A percentile compares a stretch with the other conserved stretches of the same genome.
Evolutionary conservation across 2,329 filamentous ascomycete genomes (phyloP).

Genomic region (Sordariomycetes sp.): DNA sequence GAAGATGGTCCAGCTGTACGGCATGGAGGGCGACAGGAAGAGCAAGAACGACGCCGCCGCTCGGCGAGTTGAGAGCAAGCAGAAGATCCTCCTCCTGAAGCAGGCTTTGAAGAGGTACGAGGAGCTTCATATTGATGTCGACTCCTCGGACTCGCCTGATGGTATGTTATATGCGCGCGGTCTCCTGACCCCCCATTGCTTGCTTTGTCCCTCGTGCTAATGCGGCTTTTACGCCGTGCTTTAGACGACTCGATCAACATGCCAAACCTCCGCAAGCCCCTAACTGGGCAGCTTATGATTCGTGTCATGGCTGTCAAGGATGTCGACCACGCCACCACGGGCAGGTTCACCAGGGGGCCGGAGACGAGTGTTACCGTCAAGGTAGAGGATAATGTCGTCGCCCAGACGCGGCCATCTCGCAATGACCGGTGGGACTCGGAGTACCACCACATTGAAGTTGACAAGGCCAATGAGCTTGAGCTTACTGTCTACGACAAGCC

Average conservation of each 20-base stretch:
- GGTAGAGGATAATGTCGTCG: slow-evolving; percentile 87
- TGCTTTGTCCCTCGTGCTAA: background rate
- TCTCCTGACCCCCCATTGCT: background rate
- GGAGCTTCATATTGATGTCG: slow-evolving; percentile 90
- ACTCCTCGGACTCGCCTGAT: slow-evolving; percentile 65
- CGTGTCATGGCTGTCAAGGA: slow-evolving; percentile 83
- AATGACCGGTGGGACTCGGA: slow-evolving; percentile 90
- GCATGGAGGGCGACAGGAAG: slow-evolving; percentile 94
- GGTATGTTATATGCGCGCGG: slow-evolving; percentile 41
- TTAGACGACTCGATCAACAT: slow-evolving; percentile 93
- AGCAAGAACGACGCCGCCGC: slow-evolving; percentile 88
- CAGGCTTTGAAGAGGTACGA: slow-evolving; percentile 95
- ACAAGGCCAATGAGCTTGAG: slow-evolving; percentile 98
- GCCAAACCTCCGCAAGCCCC: slow-evolving; percentile 89
- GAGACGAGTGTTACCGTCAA: slow-evolving; percentile 96
- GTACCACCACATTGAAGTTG: slow-evolving; percentile 82
- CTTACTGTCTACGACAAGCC: slow-evolving; percentile 96
- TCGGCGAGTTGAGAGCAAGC: slow-evolving; percentile 85
- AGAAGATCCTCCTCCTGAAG: slow-evolving; percentile 93
- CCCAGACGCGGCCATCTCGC: slow-evolving; percentile 73
- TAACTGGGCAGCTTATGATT: slow-evolving; percentile 82
- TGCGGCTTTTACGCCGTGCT: background rate
- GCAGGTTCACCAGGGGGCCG: slow-evolving; percentile 77
- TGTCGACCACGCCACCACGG: slow-evolving; percentile 81
- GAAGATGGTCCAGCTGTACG: slow-evolving; percentile 97